These are phyloP conservation scores for Dactylellina leptospora DNA, from an alignment of 2,329 filamentous ascomycete species.

Conservation along the genomic window DNA sequence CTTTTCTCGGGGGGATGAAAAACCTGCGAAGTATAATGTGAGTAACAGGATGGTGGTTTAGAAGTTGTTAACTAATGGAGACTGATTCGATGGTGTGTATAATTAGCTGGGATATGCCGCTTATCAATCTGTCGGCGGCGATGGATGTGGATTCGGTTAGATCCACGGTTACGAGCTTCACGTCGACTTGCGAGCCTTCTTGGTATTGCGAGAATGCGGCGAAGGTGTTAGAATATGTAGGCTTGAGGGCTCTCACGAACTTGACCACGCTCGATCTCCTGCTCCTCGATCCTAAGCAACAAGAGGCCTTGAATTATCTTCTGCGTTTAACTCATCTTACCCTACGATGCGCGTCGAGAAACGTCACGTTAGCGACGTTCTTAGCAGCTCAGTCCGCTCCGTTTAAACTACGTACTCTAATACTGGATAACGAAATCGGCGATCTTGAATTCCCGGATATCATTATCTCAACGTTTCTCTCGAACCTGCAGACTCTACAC, in stretches of 20 bases:
- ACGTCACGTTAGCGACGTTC: neutral
- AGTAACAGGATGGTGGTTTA: neutral
- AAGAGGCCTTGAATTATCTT: neutral
- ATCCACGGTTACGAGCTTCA: neutral
- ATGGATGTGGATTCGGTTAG: neutral
- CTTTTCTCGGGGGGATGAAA: constrained; percentile 6
- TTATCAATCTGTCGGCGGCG: neutral
- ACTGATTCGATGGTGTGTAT: neutral
- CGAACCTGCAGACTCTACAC: neutral
- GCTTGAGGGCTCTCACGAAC: neutral
- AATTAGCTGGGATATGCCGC: constrained; percentile 12
- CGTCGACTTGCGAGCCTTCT: neutral
- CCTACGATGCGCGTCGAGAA: neutral
- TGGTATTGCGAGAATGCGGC: neutral
- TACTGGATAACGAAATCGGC: constrained; percentile 1
- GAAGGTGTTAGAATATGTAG: neutral
- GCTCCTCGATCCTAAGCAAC: neutral
- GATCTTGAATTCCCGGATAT: neutral
- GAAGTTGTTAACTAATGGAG: neutral
- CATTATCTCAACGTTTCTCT: neutral
- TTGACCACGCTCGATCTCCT: constrained; percentile 6
- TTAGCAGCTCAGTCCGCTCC: constrained; percentile 1
- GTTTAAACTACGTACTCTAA: constrained; percentile 12
- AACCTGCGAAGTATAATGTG: neutral
- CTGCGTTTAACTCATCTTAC: constrained; percentile 1